phyloP scores from a whole-genome alignment of 1,284 basidiomycete genomes.

The Trichosporon sp. region DNA sequence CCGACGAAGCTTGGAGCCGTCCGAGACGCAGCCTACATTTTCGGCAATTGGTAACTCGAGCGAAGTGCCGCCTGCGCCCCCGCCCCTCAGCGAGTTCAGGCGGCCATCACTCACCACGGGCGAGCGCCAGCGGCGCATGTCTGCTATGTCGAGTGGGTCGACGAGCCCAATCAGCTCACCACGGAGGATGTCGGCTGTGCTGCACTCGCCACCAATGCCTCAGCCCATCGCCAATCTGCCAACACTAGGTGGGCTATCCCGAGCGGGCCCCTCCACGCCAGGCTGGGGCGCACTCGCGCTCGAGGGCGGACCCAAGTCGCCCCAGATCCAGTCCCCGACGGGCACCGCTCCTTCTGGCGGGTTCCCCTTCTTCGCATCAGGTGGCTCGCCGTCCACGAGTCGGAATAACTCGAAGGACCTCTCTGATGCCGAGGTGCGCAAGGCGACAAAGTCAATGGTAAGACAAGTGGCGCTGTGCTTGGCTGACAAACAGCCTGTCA shows the following conservation, averaged over 20 bases:
- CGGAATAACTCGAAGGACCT: slow-evolving; percentile 20
- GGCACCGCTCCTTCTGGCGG: slow-evolving; percentile 11
- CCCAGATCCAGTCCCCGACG: not conserved
- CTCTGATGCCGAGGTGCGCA: slow-evolving; percentile 39
- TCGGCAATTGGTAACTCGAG: not conserved
- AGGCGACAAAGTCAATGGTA: slow-evolving; percentile 44
- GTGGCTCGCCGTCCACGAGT: slow-evolving; percentile 4
- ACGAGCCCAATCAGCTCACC: slow-evolving; percentile 6
- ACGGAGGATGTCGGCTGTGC: slow-evolving; percentile 18
- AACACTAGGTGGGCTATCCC: slow-evolving; percentile 18
- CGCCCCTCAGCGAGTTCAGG: not conserved
- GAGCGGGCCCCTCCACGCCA: slow-evolving; percentile 18
- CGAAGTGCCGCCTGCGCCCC: not conserved
- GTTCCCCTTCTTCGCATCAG: slow-evolving; percentile 27
- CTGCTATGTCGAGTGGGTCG: not conserved
- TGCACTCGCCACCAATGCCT: slow-evolving; percentile 45
- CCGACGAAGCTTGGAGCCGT: slow-evolving; percentile 1
- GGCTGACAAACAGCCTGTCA: slow-evolving; percentile 34
- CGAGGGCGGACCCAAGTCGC: slow-evolving; percentile 34
- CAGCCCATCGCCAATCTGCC: slow-evolving; percentile 47
- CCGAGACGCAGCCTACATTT: not conserved
- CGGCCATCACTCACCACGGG: not conserved
- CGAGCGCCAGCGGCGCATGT: slow-evolving; percentile 4
- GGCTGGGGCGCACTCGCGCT: slow-evolving; percentile 35
- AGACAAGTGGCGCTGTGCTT: slow-evolving; percentile 6